phyloP scores from a whole-genome alignment of 2,329 filamentous ascomycete species.

The Clarireedia hainanense region DNA sequence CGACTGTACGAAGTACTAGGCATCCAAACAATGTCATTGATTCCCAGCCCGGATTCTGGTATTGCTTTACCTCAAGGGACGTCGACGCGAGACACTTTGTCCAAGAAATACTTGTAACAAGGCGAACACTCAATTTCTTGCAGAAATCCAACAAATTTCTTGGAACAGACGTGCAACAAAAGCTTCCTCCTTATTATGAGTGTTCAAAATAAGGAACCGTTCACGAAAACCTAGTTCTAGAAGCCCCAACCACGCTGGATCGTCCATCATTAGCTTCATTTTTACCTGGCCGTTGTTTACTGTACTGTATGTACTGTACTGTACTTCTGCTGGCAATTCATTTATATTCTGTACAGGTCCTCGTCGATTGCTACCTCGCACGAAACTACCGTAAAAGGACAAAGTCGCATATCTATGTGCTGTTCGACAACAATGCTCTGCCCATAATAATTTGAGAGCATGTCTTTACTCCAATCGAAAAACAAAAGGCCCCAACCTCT shows the following conservation, averaged over 20 bases:
- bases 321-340: no score
- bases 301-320: no score
- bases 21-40: no score
- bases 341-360: not conserved
- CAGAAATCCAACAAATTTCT: slow-evolving; percentile 1
- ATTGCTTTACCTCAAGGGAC: no score
- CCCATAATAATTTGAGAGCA: slow-evolving; percentile 2
- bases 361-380: not conserved
- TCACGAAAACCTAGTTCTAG: not conserved
- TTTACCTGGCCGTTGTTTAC: no score
- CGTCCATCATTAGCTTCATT: not conserved
- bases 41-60: no score
- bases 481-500: slow-evolving; percentile 38
- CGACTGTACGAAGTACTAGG: no score
- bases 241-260: not conserved
- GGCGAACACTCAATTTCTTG: not conserved
- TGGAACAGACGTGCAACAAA: slow-evolving; percentile 9
- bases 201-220: not conserved
- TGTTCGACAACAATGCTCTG: slow-evolving; percentile 3
- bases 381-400: not conserved
- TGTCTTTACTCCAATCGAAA: slow-evolving; percentile 7
- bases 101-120: not conserved
- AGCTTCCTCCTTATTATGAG: not conserved
- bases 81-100: no score
- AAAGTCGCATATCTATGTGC: not conserved